A percentile compares a stretch with the other conserved stretches of the same genome.
Conservation (phyloP, 2,329 filamentous ascomycete species). For the Botrytis hyacinthi region DNA sequence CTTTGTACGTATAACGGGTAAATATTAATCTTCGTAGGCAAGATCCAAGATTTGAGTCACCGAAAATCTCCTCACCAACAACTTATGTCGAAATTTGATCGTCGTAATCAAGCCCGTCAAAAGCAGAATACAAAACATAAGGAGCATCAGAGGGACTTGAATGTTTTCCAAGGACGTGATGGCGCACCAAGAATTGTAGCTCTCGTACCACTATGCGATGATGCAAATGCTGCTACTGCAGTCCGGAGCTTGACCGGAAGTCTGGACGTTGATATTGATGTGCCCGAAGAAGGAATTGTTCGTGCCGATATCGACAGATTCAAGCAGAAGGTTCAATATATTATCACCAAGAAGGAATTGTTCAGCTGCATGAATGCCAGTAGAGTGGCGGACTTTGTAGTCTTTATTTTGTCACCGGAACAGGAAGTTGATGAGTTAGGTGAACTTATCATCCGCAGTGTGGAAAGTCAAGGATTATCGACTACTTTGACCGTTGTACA, state of each 20-base stretch:
- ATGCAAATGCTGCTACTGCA: conserved; percentile 65
- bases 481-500: conserved; percentile 87
- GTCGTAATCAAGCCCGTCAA: conserved; percentile 92
- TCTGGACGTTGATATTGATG: conserved; percentile 70
- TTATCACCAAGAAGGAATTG: conserved; percentile 71
- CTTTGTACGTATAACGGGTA: conserved; percentile 15
- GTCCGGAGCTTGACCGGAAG: conserved; percentile 72
- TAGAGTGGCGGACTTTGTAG: conserved; percentile 84
- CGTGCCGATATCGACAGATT: conserved; percentile 81
- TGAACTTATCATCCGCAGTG: conserved; percentile 78
- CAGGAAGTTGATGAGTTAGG: conserved; percentile 82
- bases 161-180: conserved; percentile 81
- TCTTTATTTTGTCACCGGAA: conserved; percentile 78
- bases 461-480: conserved; percentile 92
- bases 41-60: conserved; percentile 68
- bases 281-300: conserved; percentile 55
- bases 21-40: conserved; percentile 54
- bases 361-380: conserved; percentile 80
- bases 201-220: conserved; percentile 76
- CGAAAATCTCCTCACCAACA: conserved; percentile 93
- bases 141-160: conserved; percentile 75
- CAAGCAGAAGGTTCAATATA: conserved; percentile 89
- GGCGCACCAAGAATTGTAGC: conserved; percentile 86
- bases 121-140: conserved; percentile 78
- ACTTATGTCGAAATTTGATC: conserved; percentile 95